phyloP scores from a whole-genome alignment of 306 rosid genomes.

The Cyclanthera cordifolia region DNA sequence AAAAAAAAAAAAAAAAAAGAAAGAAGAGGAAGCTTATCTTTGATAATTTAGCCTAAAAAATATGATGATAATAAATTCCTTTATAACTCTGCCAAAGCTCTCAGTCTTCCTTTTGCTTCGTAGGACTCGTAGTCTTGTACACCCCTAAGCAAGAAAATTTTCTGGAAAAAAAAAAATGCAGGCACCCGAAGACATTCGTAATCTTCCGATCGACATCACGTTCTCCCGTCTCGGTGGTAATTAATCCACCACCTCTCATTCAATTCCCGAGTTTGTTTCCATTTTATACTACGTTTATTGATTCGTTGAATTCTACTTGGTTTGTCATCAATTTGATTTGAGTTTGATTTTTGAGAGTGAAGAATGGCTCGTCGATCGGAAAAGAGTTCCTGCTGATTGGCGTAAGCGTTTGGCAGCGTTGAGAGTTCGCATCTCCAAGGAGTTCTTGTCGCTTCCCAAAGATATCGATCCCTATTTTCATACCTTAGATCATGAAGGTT shows the following conservation, averaged over 20 bases:
- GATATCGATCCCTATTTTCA: constrained; percentile 59
- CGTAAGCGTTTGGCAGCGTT: constrained; percentile 60
- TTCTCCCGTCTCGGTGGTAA: constrained; percentile 92
- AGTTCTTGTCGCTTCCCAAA: constrained; percentile 62
- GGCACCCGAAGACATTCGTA: constrained; percentile 50
- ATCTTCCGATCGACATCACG: constrained; percentile 79
- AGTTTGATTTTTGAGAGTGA: constrained; percentile 13
- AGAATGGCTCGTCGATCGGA: constrained; percentile 96
- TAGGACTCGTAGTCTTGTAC: not conserved
- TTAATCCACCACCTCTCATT: not conserved
- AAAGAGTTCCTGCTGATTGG: constrained; percentile 79
- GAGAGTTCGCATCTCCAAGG: constrained; percentile 62
- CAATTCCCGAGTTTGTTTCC: not conserved
- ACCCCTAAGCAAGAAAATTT: not conserved
- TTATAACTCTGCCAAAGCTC: not conserved
- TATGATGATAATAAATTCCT: not conserved
- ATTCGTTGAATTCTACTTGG: not conserved
- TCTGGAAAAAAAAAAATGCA: constrained; percentile 51
- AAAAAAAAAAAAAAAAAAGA: no score
- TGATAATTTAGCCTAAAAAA: no score
- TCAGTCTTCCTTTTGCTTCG: not conserved
- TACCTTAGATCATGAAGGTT: constrained; percentile 67
- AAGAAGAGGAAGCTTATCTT: no score
- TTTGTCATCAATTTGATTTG: constrained; percentile 11
- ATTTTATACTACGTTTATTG: not conserved